These are phyloP conservation scores for Apiospora phragmitis DNA, from an alignment of 2,329 filamentous ascomycete genomes.

Conservation along the genomic window DNA sequence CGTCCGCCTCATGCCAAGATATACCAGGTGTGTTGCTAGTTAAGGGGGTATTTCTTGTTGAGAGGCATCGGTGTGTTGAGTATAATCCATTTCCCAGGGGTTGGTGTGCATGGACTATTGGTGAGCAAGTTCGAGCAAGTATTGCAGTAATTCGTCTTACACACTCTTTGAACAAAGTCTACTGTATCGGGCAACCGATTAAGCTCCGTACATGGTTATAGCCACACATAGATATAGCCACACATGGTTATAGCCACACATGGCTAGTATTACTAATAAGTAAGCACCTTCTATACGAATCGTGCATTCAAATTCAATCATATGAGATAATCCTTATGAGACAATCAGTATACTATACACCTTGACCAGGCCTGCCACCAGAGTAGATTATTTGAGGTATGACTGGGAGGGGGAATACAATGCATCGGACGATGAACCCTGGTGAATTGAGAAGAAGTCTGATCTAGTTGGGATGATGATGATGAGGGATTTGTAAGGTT, in stretches of 20 bases:
- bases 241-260: neutral
- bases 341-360: neutral
- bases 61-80: neutral
- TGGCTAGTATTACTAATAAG: too few relatives aligned
- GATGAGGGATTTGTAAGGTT: neutral
- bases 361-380: neutral
- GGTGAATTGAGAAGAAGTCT: neutral
- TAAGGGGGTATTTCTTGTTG: neutral
- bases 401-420: neutral
- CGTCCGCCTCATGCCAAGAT: neutral
- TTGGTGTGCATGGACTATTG: neutral
- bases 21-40: neutral
- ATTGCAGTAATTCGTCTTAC: neutral
- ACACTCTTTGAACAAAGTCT: neutral
- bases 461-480: neutral
- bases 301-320: neutral
- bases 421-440: neutral
- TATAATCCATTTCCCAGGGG: neutral
- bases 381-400: neutral
- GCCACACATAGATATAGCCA: neutral
- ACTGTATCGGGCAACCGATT: neutral
- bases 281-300: neutral
- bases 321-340: neutral
- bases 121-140: neutral
- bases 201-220: neutral